phyloP scores from a whole-genome alignment of 108 stramenopile genomes.

The Discostella pseudostelligera region DNA sequence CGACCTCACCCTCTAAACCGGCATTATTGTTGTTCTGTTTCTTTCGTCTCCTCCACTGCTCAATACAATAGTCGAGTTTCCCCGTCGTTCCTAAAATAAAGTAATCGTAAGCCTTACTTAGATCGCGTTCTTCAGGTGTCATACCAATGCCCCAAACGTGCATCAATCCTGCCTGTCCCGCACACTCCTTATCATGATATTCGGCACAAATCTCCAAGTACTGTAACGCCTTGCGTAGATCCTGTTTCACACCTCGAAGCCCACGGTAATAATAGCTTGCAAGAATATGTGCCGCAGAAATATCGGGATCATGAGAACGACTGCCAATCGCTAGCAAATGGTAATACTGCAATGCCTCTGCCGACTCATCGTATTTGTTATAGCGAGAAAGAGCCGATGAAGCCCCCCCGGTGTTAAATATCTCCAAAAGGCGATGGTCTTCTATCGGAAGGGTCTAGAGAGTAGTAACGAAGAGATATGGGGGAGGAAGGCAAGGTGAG shows the following conservation, averaged over 20 bases:
- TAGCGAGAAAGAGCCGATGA: slow-evolving; percentile 57
- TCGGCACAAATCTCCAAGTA: slow-evolving; percentile 78
- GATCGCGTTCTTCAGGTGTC: slow-evolving; percentile 46
- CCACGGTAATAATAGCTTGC: slow-evolving; percentile 77
- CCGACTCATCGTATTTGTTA: slow-evolving; percentile 82
- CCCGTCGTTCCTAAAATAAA: slow-evolving; percentile 67
- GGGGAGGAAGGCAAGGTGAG: not conserved
- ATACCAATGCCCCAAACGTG: slow-evolving; percentile 81
- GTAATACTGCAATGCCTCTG: slow-evolving; percentile 85
- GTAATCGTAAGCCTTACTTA: slow-evolving; percentile 56
- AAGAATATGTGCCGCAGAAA: slow-evolving; percentile 67
- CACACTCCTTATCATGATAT: slow-evolving; percentile 71
- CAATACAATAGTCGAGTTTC: slow-evolving; percentile 56
- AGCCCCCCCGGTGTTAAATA: slow-evolving; percentile 81
- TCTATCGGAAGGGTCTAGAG: slow-evolving; percentile 63
- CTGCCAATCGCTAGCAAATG: slow-evolving; percentile 59
- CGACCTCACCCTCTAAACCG: slow-evolving; percentile 24
- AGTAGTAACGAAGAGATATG: not conserved
- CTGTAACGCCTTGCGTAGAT: slow-evolving; percentile 68
- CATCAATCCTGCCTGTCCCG: slow-evolving; percentile 73
- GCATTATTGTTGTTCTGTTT: slow-evolving; percentile 27
- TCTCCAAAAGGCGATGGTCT: slow-evolving; percentile 67
- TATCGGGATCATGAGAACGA: slow-evolving; percentile 50
- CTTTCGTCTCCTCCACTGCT: slow-evolving; percentile 25
- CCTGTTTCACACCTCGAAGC: slow-evolving; percentile 71